Evolutionary conservation across 176 grass and related monocot genomes (phyloP), one percentile per base, ranked within the genome.

Genomic region (Aegilops bicornis): DNA sequence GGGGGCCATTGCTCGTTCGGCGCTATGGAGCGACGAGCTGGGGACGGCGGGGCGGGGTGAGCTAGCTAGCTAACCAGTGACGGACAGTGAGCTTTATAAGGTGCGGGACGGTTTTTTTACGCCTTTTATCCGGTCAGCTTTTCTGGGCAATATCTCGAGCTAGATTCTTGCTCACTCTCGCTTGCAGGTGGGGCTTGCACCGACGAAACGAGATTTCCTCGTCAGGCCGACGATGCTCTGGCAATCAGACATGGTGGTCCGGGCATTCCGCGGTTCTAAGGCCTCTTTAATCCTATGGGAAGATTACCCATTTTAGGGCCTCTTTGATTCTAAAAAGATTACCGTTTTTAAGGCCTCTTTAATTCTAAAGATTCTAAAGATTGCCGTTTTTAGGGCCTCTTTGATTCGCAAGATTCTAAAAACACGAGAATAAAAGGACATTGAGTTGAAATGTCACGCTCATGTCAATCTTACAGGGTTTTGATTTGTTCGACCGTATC

Each of bases 1-100:
- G 68, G 88, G 40, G 70, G 88, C 86, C 90, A 92, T 83, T 74
- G 78, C 30, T 67, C 52, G 66, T 15, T 84, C 69, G 27, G 67
- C 43, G 63, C 74, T 56, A 10, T 36, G 15, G 83, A 48, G 31
- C 16, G 89, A 52, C 24, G 29, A 50, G 7, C 1, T 32, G 32
- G 25, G 83, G 78, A 58, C 39, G 22, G 82, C 45, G 72, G 24
- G 72, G 14, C 72, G 9, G 43, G 17, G 43, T 11, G 43, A 76
- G 73, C 73, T 75, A 50, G 73, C 73, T 75, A 50, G 72, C 72
- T 75, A 73, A 36, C 68, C 37, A 42, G 33, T 15, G 76, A 16
- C 67, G 37, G 37, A 39, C 10, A 73, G 47, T n/a, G 75, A 80
- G 20, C 62, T 86, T 85, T 79, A 40, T 76, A 32, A 64, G 36